A percentile compares a stretch with the other conserved stretches of the same genome.
Evolutionary conservation across 108 stramenopile genomes (phyloP).

Genomic region (Fragilaria radians): DNA sequence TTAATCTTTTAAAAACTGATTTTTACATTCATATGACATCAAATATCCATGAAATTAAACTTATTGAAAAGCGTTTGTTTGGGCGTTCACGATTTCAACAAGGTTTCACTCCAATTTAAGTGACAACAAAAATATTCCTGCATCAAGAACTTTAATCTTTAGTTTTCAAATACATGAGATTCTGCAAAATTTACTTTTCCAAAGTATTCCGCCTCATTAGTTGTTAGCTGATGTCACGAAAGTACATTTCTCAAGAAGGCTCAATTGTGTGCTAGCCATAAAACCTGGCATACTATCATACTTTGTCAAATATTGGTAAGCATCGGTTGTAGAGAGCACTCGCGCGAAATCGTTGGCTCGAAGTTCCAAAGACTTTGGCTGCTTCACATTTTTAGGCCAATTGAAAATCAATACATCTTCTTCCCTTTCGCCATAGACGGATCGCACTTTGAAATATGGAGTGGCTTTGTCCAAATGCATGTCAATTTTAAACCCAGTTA

Average conservation of each 20-base stretch:
- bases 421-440: constrained; percentile 89
- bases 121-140: too few species aligned
- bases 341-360: constrained; percentile 82
- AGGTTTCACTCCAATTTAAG: too few species aligned
- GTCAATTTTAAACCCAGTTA: constrained; percentile 93
- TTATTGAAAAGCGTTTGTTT: too few species aligned
- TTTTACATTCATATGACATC: too few species aligned
- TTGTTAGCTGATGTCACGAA: constrained; percentile 9
- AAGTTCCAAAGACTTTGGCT: constrained; percentile 49
- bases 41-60: too few species aligned
- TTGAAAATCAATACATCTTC: constrained; percentile 86
- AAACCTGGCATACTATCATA: constrained; percentile 90
- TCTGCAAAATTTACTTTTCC: too few species aligned
- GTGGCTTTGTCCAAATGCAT: constrained; percentile 60
- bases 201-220: not conserved
- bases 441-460: constrained; percentile 79
- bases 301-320: constrained; percentile 74
- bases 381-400: constrained; percentile 46
- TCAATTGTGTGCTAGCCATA: constrained; percentile 79
- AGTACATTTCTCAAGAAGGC: constrained; percentile 91
- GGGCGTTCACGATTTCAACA: too few species aligned
- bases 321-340: constrained; percentile 52
- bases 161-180: too few species aligned
- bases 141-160: too few species aligned
- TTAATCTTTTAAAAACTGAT: too few species aligned